Conservation (phyloP, 306 rosid genomes). For the Cotoneaster glaucophyllus region DNA sequence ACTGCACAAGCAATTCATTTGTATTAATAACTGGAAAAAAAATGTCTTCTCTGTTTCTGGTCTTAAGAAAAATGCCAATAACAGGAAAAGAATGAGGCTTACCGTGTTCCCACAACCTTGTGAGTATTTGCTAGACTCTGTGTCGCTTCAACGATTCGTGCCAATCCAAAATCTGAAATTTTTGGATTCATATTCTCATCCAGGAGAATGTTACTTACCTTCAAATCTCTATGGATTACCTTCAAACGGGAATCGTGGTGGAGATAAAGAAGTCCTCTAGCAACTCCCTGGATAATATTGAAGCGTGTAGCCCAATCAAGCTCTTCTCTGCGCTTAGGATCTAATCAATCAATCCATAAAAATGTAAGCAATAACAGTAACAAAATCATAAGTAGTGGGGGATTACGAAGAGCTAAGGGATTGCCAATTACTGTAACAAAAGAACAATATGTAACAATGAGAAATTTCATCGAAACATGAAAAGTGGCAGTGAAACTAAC, state of each 20-base stretch:
- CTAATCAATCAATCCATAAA: not conserved
- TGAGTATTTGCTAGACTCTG: slow-evolving; percentile 11
- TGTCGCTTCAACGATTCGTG: slow-evolving; percentile 9
- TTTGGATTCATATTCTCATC: slow-evolving; percentile 31
- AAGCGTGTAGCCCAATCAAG: slow-evolving; percentile 9
- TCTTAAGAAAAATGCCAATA: not conserved
- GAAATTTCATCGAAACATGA: not conserved
- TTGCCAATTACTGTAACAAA: too few relatives aligned
- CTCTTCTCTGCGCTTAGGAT: not conserved
- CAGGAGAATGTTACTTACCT: slow-evolving; percentile 23
- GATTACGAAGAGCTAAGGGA: too few relatives aligned
- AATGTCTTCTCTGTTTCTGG: not conserved
- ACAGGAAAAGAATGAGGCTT: not conserved
- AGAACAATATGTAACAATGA: not conserved
- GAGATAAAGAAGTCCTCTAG: slow-evolving; percentile 21
- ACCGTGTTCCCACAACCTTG: slow-evolving; percentile 29
- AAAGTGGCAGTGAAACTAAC: not conserved
- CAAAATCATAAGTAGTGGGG: too few relatives aligned
- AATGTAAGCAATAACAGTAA: not conserved
- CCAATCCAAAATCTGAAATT: slow-evolving; percentile 28
- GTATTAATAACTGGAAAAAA: not conserved
- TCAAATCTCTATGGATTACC: slow-evolving; percentile 19
- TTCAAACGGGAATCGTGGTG: slow-evolving; percentile 9
- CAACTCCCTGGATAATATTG: slow-evolving; percentile 15
- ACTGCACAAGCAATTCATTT: not conserved